Percentiles rank a stretch among this genome's conserved stretches.
These are phyloP conservation scores for Jacaranda mimosifolia DNA, from an alignment of 257 asterid species.

Conservation along the genomic window DNA sequence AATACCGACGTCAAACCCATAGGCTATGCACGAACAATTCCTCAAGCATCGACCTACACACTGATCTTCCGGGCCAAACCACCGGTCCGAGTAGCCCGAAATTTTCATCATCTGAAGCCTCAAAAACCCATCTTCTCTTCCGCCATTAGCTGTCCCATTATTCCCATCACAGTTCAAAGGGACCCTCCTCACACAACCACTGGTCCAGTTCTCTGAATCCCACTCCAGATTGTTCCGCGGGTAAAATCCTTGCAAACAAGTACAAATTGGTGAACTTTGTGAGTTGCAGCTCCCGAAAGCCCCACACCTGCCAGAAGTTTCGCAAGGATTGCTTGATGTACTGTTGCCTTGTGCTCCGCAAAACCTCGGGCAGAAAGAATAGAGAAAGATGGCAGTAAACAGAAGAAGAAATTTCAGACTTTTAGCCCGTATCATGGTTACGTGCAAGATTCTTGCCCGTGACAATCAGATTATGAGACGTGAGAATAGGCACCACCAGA, in stretches of 20 bases:
- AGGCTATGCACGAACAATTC: slow-evolving; percentile 66
- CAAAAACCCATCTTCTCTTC: slow-evolving; percentile 53
- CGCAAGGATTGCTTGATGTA: slow-evolving; percentile 34
- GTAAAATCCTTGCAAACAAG: slow-evolving; percentile 62
- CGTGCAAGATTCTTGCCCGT: background rate
- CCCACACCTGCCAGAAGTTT: slow-evolving; percentile 51
- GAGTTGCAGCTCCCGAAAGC: slow-evolving; percentile 60
- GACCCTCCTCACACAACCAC: slow-evolving; percentile 61
- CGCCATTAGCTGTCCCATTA: background rate
- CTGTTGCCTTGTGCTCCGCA: slow-evolving; percentile 35
- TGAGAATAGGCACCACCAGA: too few relatives aligned
- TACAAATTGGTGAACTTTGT: slow-evolving; percentile 47
- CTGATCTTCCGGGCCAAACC: slow-evolving; percentile 32
- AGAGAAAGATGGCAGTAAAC: slow-evolving; percentile 14
- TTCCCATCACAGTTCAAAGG: slow-evolving; percentile 49
- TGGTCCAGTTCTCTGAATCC: slow-evolving; percentile 15
- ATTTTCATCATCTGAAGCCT: slow-evolving; percentile 49
- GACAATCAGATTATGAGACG: too few relatives aligned
- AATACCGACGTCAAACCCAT: slow-evolving; percentile 46
- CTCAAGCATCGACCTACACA: slow-evolving; percentile 53
- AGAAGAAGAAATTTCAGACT: background rate
- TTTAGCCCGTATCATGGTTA: slow-evolving; percentile 35
- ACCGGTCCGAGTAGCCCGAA: slow-evolving; percentile 49
- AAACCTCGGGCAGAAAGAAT: slow-evolving; percentile 9
- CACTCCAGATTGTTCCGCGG: slow-evolving; percentile 54